Percentiles rank a stretch among this genome's conserved stretches.
Evolutionary conservation across 257 asterid genomes (phyloP).

Genomic region (Primulina huaijiensis): DNA sequence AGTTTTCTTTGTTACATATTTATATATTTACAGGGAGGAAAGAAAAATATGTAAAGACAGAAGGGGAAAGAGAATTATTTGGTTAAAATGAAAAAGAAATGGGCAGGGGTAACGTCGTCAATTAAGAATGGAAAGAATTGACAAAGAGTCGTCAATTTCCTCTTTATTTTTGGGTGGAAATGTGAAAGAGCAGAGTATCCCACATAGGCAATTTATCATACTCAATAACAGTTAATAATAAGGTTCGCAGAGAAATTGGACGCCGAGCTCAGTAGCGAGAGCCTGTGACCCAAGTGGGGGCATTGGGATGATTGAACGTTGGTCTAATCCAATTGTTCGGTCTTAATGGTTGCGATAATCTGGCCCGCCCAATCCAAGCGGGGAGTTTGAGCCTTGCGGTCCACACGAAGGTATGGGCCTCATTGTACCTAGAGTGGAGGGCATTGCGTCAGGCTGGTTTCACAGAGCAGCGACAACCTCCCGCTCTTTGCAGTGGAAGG

Average conservation of each 20-base stretch:
- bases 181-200: background rate
- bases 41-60: too few relatives aligned
- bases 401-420: background rate
- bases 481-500: constrained; percentile 11
- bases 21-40: too few relatives aligned
- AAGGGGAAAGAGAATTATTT: too few relatives aligned
- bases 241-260: rapidly evolving
- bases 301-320: background rate
- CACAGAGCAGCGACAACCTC: constrained; percentile 13
- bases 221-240: too few relatives aligned
- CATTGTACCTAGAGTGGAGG: background rate
- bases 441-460: constrained; percentile 1
- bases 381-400: background rate
- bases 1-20: too few relatives aligned
- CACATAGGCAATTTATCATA: background rate
- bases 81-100: too few relatives aligned
- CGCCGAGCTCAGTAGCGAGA: background rate
- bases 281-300: constrained; percentile 15
- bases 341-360: background rate
- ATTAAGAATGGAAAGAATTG: too few relatives aligned
- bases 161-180: background rate
- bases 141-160: background rate
- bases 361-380: background rate
- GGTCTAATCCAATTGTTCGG: background rate
- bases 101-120: too few relatives aligned